Conservation (phyloP, 345 rosid species). For the Salix brachista region DNA sequence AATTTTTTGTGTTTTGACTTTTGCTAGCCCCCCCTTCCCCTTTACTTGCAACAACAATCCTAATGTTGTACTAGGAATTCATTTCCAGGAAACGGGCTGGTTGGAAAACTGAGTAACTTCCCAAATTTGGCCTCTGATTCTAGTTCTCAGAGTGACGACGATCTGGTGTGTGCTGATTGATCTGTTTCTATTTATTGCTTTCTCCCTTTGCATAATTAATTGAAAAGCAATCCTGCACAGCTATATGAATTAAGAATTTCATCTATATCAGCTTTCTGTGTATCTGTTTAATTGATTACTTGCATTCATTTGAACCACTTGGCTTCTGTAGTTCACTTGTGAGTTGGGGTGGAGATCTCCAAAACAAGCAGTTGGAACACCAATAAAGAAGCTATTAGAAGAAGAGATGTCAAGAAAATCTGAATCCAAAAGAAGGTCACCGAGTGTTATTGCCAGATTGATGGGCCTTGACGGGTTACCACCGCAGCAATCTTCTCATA, state of each 20-base stretch:
- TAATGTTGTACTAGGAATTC: conserved; percentile 27
- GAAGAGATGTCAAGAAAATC: conserved; percentile 79
- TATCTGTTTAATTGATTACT: not conserved
- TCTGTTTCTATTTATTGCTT: conserved; percentile 11
- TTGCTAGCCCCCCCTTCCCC: not conserved
- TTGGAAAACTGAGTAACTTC: conserved; percentile 34
- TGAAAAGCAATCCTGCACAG: not conserved
- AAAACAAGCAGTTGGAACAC: conserved; percentile 40
- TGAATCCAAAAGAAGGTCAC: conserved; percentile 66
- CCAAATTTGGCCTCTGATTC: conserved; percentile 51
- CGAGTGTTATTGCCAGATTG: conserved; percentile 77
- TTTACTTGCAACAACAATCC: conserved; percentile 10
- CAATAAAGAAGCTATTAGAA: conserved; percentile 68
- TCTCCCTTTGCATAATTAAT: not conserved
- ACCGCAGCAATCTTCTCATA: conserved; percentile 44
- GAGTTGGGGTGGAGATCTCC: conserved; percentile 40
- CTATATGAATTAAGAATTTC: not conserved
- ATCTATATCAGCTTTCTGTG: not conserved
- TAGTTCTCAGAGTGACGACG: conserved; percentile 41
- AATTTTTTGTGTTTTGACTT: not conserved
- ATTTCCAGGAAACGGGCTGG: conserved; percentile 60
- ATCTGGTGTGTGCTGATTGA: conserved; percentile 53
- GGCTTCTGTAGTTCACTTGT: conserved; percentile 41
- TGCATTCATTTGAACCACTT: conserved; percentile 7
- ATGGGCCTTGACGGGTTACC: conserved; percentile 97